phyloP scores from a whole-genome alignment of 768 basidiomycete genomes.

The Mycena crocata region DNA sequence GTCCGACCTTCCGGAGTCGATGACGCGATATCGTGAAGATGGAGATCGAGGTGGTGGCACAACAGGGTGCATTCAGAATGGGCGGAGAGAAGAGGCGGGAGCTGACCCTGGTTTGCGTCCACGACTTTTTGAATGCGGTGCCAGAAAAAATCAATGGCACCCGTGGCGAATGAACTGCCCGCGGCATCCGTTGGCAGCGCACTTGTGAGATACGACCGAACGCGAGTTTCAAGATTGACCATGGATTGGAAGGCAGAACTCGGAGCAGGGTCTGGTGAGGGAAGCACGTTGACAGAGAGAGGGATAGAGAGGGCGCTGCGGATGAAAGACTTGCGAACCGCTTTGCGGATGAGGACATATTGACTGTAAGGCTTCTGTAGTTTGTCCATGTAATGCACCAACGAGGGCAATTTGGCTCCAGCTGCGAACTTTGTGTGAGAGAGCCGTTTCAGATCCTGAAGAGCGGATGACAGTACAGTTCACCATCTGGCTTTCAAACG shows the following conservation, averaged over 20 bases:
- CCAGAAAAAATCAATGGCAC: conserved; percentile 15
- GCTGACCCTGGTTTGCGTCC: conserved; percentile 1
- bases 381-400: conserved; percentile 17
- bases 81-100: conserved; percentile 16
- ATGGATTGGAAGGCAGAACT: conserved; percentile 12
- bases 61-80: conserved; percentile 19
- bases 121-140: conserved; percentile 5
- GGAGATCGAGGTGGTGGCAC: conserved; percentile 16
- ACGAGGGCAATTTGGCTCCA: conserved; percentile 16
- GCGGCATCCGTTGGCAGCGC: conserved; percentile 8
- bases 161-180: not conserved
- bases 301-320: conserved; percentile 14
- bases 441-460: not conserved
- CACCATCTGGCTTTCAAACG: conserved; percentile 8
- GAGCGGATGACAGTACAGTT: conserved; percentile 14
- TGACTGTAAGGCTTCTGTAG: conserved; percentile 19
- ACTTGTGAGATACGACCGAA: conserved; percentile 14
- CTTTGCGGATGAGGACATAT: conserved; percentile 18
- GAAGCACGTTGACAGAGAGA: conserved; percentile 14
- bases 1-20: conserved; percentile 9
- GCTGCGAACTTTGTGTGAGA: conserved; percentile 9
- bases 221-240: conserved; percentile 11
- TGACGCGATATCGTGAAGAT: not conserved
- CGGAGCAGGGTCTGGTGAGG: conserved; percentile 4
- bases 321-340: conserved; percentile 19